Conservation (phyloP, 2,329 filamentous ascomycete species). For the Cadophora sp. region DNA sequence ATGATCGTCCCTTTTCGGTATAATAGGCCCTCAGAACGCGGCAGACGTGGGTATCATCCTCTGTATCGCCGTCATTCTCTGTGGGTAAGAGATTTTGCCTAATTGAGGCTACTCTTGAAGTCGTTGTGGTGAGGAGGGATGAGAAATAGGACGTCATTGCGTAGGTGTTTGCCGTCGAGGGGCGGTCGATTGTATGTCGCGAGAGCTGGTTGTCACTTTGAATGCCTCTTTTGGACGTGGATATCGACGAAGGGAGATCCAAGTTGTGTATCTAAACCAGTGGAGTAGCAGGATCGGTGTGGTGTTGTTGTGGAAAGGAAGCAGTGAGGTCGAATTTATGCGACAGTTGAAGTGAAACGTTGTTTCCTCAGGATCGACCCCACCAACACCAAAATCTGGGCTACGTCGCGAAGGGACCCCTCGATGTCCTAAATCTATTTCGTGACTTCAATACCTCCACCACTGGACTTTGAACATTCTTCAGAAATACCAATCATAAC, state of each 20-base stretch:
- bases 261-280: neutral
- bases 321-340: conserved; percentile 11
- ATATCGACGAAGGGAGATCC: neutral
- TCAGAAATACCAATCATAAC: neutral
- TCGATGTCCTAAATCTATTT: neutral
- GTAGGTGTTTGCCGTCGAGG: conserved; percentile 24
- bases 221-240: neutral
- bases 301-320: neutral
- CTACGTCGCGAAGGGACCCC: conserved; percentile 1
- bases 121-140: conserved; percentile 70
- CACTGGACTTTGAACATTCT: no score
- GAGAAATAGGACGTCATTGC: conserved; percentile 83
- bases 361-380: neutral
- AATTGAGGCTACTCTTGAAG: conserved; percentile 66
- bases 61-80: conserved; percentile 73
- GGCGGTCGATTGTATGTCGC: conserved; percentile 9
- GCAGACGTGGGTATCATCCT: conserved; percentile 95
- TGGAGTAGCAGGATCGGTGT: neutral
- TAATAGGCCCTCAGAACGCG: conserved; percentile 94
- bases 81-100: conserved; percentile 73
- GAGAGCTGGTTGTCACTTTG: neutral
- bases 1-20: conserved; percentile 80
- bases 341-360: conserved; percentile 13
- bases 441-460: neutral
- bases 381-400: neutral